Base-by-base conservation (phyloP, 441 rosid genomes). In the Adansonia gregorii region DNA sequence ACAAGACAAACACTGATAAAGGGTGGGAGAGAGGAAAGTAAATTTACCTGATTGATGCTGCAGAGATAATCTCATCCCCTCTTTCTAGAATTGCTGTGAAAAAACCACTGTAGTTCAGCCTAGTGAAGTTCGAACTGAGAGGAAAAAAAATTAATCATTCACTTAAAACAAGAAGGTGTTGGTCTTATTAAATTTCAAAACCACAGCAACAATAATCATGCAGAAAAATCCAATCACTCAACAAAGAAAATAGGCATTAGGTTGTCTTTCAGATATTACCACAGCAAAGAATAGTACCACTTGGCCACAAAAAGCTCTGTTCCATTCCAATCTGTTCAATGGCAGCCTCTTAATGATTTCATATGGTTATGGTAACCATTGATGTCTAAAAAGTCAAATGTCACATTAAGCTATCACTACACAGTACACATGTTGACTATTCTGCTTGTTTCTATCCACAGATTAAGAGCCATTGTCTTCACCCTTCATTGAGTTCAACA, bases 41-140 rank as follows among this genome's bases (percentile, higher is more conserved):
- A 59, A 77, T 60, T 31, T 43, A 94, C 99, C 99, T 90, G 80
- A 96, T 90, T 76, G 99, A 89, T 72, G 99, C 99, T 75, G 89
- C 98, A 81, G 87, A 83, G 67, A 90, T 79, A 48, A 91, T 84
- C 86, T 96, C 99, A 84, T 94, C 99, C 60, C 90, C 95, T 82
- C 83, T 91, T 86, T 94, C 98, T 78, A 96, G 85, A 87, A 92
- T 85, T 61, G 90, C 91, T 22, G 97, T 93, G 59, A 87, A 81
- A 85, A 96, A 96, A 72, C 87, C 91, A 82, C 89, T 80, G 78
- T 85, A 96, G 78, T 94, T 88, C 68, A 93, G 84, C 76, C 98
- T 86, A 55, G 86, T 88, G 80, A 92, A 92, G 85, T 93, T 96
- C 78, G 99, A 96, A 84, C 99, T 96, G 84, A 60, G 12, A 56